Base-by-base conservation (phyloP, 441 rosid genomes). In the Bocquillonia castaneifolia region DNA sequence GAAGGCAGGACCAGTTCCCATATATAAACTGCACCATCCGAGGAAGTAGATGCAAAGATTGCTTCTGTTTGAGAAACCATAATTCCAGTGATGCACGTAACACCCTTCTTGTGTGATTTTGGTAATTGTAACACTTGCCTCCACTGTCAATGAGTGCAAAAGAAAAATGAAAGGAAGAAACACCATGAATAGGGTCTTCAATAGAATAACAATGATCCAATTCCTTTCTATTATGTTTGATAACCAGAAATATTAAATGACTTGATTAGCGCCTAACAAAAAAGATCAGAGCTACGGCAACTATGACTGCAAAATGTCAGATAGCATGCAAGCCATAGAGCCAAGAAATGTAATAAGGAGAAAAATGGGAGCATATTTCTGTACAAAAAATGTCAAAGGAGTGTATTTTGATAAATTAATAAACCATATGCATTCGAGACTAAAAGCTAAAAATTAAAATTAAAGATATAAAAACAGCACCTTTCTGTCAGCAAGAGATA, bases 81-180 rank as follows among this genome's bases (percentile, higher is more conserved):
- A 68, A 80, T 82, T 44, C 91, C 93, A 1, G 86, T 74, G 51
- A 93, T 85, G 81, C 96, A 93, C 18, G 96, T 85, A 57, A 91
- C 85, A 69, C 99, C 92, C 86, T 91, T 93, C 82, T 84, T 88
- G 72, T 93, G 99, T 58, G 88, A 87, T 68, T 59, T 79, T 62
- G 92, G 96, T 47, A 93, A 69, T 64, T 85, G 91, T 74, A 84
- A 71, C 62, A 86, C 88, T 82, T 78, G 81, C 76, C 78, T 82
- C 96, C 97, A 93, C 94, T 89, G 90, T 36, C 53, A 62, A 69
- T 63, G 61, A 61, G 57, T 59, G 23, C 37, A 63, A 34, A 52
- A 63, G 37, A 6, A 59, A 60, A 18, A 60, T 60, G 48, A 60
- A 34, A 39, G 28, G 18, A 39, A 20, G 9, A 18, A 57, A 34